These are phyloP conservation scores for Quercus suber DNA, from an alignment of 306 rosid species.

Conservation along the genomic window DNA sequence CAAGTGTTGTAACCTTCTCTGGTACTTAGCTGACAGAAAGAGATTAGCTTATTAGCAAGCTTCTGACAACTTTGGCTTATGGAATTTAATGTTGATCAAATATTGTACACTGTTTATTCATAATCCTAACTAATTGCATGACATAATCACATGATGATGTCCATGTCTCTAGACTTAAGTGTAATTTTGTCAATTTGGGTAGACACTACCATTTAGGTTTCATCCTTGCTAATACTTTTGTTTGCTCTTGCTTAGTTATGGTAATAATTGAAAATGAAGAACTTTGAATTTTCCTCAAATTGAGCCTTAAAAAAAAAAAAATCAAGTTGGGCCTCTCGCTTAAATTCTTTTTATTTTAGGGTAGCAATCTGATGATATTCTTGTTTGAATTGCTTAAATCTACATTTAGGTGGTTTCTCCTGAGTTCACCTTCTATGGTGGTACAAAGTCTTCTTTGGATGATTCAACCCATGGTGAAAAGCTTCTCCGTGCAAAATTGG, in stretches of 20 bases:
- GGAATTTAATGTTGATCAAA: too few species aligned
- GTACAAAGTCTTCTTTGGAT: constrained; percentile 82
- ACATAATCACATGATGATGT: neutral
- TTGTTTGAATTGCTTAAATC: constrained; percentile 21
- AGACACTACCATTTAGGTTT: neutral
- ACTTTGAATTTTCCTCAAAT: neutral
- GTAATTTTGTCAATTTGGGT: neutral
- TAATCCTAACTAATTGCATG: too few species aligned
- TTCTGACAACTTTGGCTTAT: neutral
- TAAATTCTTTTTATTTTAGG: neutral
- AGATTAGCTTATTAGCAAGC: neutral
- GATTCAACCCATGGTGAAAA: constrained; percentile 83
- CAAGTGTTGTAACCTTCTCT: neutral
- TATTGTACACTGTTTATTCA: too few species aligned
- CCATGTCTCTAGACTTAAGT: neutral
- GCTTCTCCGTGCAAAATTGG: constrained; percentile 98
- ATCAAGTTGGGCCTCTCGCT: constrained; percentile 3
- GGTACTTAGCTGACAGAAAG: neutral
- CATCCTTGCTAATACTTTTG: neutral
- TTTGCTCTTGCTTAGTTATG: neutral
- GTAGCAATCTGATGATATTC: neutral
- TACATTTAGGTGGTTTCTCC: constrained; percentile 80
- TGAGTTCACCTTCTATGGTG: constrained; percentile 93
- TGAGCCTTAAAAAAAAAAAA: neutral
- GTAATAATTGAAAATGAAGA: neutral